A percentile compares a stretch with the other conserved stretches of the same genome.
Conservation (phyloP, 768 basidiomycete genomes). For the Mycena rebaudengoi region DNA sequence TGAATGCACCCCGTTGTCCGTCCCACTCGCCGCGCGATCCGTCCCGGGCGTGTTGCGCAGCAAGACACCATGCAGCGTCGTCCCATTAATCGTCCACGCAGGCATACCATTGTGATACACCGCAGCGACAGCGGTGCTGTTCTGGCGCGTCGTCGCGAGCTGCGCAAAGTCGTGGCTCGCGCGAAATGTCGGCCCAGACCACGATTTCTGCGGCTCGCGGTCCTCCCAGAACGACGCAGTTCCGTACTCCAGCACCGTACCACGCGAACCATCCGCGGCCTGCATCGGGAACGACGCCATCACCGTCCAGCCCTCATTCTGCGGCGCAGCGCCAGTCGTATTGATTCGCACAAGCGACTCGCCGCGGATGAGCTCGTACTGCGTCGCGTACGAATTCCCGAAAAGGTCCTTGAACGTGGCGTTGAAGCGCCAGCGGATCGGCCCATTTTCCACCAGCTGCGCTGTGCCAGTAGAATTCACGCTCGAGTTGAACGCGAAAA, state of each 20-base stretch:
- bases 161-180: slow-evolving; percentile 13
- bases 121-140: not conserved
- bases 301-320: not conserved
- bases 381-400: slow-evolving; percentile 3
- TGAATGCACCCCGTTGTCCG: not conserved
- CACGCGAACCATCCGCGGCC: not conserved
- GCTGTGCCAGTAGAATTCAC: not conserved
- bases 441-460: not conserved
- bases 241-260: not conserved
- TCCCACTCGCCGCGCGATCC: not conserved
- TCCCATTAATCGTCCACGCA: slow-evolving; percentile 4
- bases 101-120: slow-evolving; percentile 13
- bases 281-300: slow-evolving; percentile 5
- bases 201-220: slow-evolving; percentile 3
- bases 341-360: slow-evolving; percentile 5
- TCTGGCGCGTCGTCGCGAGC: not conserved
- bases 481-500: not conserved
- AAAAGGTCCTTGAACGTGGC: slow-evolving; percentile 3
- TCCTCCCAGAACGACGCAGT: slow-evolving; percentile 11
- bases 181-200: slow-evolving; percentile 3
- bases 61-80: not conserved
- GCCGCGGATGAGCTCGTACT: slow-evolving; percentile 9
- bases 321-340: slow-evolving; percentile 6
- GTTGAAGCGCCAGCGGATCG: slow-evolving; percentile 12
- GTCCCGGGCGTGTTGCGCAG: slow-evolving; percentile 1